phyloP scores from a whole-genome alignment of 148 eudicot genomes.

The Suaeda aralocaspica region DNA sequence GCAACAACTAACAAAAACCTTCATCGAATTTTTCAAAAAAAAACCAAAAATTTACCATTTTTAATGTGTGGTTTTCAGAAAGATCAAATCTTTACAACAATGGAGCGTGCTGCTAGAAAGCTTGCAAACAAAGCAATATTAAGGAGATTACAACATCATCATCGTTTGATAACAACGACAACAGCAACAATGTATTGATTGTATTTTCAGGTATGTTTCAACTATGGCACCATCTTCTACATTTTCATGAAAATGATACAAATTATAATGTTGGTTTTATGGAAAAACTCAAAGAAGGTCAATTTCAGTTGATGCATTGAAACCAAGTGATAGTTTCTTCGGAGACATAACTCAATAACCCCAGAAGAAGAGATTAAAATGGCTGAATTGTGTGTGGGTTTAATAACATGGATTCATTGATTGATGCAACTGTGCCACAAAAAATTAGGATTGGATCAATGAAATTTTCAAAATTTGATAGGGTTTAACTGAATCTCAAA shows the following conservation, averaged over 20 bases:
- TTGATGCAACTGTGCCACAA: slow-evolving; percentile 90
- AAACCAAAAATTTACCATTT: neutral
- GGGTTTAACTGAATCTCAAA: slow-evolving; percentile 85
- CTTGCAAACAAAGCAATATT: slow-evolving; percentile 61
- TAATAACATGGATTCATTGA: slow-evolving; percentile 49
- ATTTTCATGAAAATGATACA: slow-evolving; percentile 25
- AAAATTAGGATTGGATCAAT: slow-evolving; percentile 57
- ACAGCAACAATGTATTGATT: slow-evolving; percentile 5
- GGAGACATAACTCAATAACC: slow-evolving; percentile 86
- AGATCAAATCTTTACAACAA: slow-evolving; percentile 25
- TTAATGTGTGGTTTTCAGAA: slow-evolving; percentile 11
- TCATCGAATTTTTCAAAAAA: too few species aligned
- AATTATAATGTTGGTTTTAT: slow-evolving; percentile 27
- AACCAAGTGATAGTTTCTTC: slow-evolving; percentile 80
- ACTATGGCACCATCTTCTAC: slow-evolving; percentile 49
- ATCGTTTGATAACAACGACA: slow-evolving; percentile 15
- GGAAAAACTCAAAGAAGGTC: slow-evolving; percentile 43
- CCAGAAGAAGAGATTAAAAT: slow-evolving; percentile 68
- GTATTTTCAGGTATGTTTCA: slow-evolving; percentile 58
- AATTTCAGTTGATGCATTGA: slow-evolving; percentile 66
- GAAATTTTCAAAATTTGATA: slow-evolving; percentile 62
- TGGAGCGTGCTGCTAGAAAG: slow-evolving; percentile 86
- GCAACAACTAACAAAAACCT: slow-evolving; percentile 7
- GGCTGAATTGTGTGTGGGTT: slow-evolving; percentile 72
- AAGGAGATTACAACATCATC: slow-evolving; percentile 49